Evolutionary conservation across 257 asterid genomes (phyloP).

Genomic region (Nicotiana otophora): DNA sequence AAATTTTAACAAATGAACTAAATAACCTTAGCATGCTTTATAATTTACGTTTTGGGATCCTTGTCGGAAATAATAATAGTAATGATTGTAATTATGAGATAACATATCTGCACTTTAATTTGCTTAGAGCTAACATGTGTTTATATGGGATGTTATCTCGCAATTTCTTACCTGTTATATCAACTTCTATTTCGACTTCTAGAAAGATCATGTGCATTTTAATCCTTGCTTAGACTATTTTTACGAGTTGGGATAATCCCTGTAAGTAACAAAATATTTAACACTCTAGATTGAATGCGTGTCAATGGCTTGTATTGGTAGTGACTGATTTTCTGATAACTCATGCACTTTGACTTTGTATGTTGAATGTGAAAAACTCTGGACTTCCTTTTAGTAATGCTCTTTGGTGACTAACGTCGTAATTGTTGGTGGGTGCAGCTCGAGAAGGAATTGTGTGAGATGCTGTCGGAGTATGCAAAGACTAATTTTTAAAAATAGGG

Average conservation of each 20-base stretch:
- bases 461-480: constrained; percentile 85
- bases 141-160: neutral
- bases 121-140: neutral
- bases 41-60: neutral
- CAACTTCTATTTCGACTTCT: neutral
- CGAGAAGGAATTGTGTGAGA: constrained; percentile 77
- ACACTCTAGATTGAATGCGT: neutral
- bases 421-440: constrained; percentile 51
- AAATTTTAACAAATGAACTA: too few relatives aligned
- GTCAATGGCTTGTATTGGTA: neutral
- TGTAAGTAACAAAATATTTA: neutral
- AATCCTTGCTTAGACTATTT: neutral
- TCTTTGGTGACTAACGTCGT: constrained; percentile 14
- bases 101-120: neutral
- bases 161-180: neutral
- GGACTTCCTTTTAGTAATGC: neutral
- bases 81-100: neutral
- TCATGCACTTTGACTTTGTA: neutral
- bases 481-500: neutral
- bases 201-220: neutral
- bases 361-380: neutral
- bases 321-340: neutral
- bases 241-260: neutral
- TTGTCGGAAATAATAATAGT: neutral
- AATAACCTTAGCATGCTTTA: neutral